Evolutionary conservation across 2,329 filamentous ascomycete species (phyloP), one percentile per base, ranked within the genome.

Genomic region (Ophiostoma tasmaniense): DNA sequence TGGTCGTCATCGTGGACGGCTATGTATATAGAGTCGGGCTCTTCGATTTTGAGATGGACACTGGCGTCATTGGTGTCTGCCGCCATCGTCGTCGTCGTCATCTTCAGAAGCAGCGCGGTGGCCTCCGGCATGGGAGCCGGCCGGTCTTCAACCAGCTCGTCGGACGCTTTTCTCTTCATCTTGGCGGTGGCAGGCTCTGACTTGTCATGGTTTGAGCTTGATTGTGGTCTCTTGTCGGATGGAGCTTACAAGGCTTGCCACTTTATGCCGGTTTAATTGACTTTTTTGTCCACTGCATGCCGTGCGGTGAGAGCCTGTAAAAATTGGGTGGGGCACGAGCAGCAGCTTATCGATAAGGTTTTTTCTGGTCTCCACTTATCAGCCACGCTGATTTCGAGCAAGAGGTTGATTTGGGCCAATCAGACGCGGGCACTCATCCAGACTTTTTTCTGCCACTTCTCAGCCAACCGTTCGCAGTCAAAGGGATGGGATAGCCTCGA

Each of bases 111-210:
- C 50, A 35, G 28, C 5, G 45, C 66, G 22, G 30, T 28, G 4
- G 1, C 33, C 52, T 14, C 25, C 64, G 11, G 50, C 5, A 28
- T 42, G 22, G 64, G 64, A 13, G 39, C 14, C 28, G 50, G 37
- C 33, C 69, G 33, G 28, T 69, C 66, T 1, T 64, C 59, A 2
- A 55, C 3, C 52, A 73, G 35, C 11, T 70, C 71, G 1, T 71
- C 71, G n/a, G 66, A 39, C 8, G 71, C 71, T 64, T 72, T 71
- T 65, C 72, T 68, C 61, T 73, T 73, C 72, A 73, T 72, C 4
- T 20, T 68, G 61, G 50, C 17, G 50, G 8, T 25, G n/a, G 22
- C 22, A 25, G n/a, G 14, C 7, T 25, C 13, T 64, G n/a, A 22
- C 20, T 45, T 20, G 45, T 28, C 25, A 10, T 55, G 3, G 17